Base-by-base conservation (phyloP, 2,329 filamentous ascomycete genomes). In the Coniochaeta sp. region DNA sequence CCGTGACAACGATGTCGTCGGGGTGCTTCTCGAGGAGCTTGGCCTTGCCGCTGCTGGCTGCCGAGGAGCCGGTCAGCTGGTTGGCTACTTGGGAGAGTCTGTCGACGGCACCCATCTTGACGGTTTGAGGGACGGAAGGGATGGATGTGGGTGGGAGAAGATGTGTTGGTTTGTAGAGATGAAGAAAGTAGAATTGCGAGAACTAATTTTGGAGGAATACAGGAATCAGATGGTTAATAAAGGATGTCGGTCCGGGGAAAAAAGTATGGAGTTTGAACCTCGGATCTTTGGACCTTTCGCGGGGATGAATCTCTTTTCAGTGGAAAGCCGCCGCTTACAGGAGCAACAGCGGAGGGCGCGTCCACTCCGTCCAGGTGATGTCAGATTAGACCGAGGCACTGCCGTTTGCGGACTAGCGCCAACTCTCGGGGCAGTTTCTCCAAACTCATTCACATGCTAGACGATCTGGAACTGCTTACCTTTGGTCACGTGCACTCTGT, bases 1-100 rank as follows among this genome's bases (percentile, higher is more conserved):
- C 91, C 63, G 95, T 98, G 64, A 99, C 87, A 70, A 99, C 95
- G 66, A 98, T 86, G 79, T 89, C 87, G 72, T 89, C 86, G 59
- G 86, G 78, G 71, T 79, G 81, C 78, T 89, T 89, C 73, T 87
- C 76, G 50, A 89, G 78, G 55, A 89, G 75, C 73, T 78, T 83
- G 62, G 82, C 81, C 64, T 72, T 75, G 66, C 78, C 77, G 63
- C 76, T 76, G 63, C 77, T 75, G 57, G 77, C 74, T 64, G 77
- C 76, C 61, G 74, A 72, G 28, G 72, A 71, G 64, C 78, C 78
- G 61, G 76, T 68, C 69, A 88, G 75, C 78, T 88, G 85, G 78
- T 79, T 79, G 63, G 83, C 84, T 68, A 88, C 80, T 69, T 86
- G 83, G 58, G 79, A 76, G 62, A 86, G 75, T 75, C 83, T 76